Conservation (phyloP, 306 rosid genomes). For the Begonia masoniana region DNA sequence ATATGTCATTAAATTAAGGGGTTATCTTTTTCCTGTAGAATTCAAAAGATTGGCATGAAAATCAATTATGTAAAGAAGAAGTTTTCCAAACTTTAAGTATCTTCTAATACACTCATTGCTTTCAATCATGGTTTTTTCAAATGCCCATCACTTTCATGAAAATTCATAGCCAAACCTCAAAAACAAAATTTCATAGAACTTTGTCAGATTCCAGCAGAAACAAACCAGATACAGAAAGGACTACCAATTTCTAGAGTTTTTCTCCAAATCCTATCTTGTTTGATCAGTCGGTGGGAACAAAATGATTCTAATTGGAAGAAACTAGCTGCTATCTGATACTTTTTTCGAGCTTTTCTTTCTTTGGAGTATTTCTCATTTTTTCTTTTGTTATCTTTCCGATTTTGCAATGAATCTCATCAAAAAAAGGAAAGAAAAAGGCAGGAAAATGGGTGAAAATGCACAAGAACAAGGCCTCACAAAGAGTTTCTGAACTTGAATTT, state of each 20-base stretch:
- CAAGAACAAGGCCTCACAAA: conserved; percentile 31
- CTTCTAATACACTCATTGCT: conserved; percentile 27
- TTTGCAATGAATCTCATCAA: too few relatives aligned
- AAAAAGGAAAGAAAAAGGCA: background rate
- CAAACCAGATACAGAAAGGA: too few relatives aligned
- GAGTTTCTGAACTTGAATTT: conserved; percentile 29
- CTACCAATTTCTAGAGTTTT: too few relatives aligned
- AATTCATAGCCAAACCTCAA: background rate
- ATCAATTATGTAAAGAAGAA: conserved; percentile 26
- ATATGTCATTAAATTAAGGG: background rate
- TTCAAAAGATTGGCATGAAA: conserved; percentile 17
- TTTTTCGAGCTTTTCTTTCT: too few relatives aligned
- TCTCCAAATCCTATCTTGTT: too few relatives aligned
- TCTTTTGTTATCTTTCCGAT: too few relatives aligned
- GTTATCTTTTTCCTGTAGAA: background rate
- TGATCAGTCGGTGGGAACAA: too few relatives aligned
- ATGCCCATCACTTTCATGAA: background rate
- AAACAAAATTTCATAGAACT: too few relatives aligned
- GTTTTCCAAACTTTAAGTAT: conserved; percentile 27
- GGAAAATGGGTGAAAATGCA: background rate
- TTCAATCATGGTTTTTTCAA: conserved; percentile 24
- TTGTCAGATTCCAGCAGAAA: too few relatives aligned
- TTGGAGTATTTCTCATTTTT: too few relatives aligned
- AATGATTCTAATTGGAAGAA: too few relatives aligned
- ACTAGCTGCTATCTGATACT: too few relatives aligned